Evolutionary conservation across 1,139 yeast genomes (phyloP), one percentile per base, ranked within the genome.

Genomic region (Wickerhamiella infanticola): DNA sequence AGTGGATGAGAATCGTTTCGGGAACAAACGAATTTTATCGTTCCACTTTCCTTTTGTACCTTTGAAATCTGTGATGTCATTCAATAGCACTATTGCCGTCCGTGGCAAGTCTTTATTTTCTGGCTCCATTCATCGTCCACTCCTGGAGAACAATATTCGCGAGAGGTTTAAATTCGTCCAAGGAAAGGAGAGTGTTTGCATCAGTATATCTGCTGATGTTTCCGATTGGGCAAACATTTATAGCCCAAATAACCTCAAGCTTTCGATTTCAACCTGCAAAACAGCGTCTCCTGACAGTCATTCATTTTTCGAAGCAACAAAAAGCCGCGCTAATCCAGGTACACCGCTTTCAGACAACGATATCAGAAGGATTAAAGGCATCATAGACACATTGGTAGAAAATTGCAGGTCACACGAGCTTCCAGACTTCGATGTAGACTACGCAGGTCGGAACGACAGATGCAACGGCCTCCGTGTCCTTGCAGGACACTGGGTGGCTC

Each of bases 401-500:
- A 18, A 18, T 18, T 18, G 18, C 18, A 18, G 18, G 18, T 18
- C 18, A 18, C 18, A 18, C 18, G 18, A 18, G 11, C 33, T 29
- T 7, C 41, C 41, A 9, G 41, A 39, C 4, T 39, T 39, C 23
- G 36, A 41, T 13, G 31, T 7, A 3, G 7, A 25, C 5, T 35
- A 11, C 11, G 24, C 6, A 11, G 31, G 24, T 4, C n/a, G 25
- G 3, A 11, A 5, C 31, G 31, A 41, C 29, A 35, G 6, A 3
- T 37, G 31, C 4, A 33, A 26, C 5, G 13, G 39, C 5, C 26
- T 29, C 3, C 23, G 40, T 3, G 29, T 27, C 4, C 40, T 45
- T 6, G 48, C 48, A 2, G 46, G 46, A 26, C 41, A 41, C 9
- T 47, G 49, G 49, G 43, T 40, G 29, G 45, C 46, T 8, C 42